Base-by-base conservation (phyloP, 2,329 filamentous ascomycete species). In the Pseudogymnoascus pannorum region DNA sequence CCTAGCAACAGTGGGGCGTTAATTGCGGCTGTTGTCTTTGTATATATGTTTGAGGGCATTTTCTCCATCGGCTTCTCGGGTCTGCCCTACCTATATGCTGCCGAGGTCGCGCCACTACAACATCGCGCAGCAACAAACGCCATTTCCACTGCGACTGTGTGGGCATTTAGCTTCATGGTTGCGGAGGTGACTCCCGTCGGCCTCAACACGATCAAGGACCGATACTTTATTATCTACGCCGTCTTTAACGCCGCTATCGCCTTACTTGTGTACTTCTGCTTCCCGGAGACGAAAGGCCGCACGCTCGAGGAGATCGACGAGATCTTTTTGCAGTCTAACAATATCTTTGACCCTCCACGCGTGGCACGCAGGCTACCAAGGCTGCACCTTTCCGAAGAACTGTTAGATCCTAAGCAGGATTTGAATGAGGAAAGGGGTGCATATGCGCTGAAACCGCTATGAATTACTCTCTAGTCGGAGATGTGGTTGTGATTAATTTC, bases 31-130 rank as follows among this genome's bases (percentile, higher is more conserved):
- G 24, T 76, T 72, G 72, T 76, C 0, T 84, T 84, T 65, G 73
- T 86, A 48, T 85, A 85, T 68, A 74, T 83, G 18, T 85, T 84
- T 72, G 82, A 80, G 67, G 79, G 80, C 2, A 82, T 81, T 74
- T 64, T 64, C 44, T 54, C 62, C 1, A 24, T 64, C 40, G 64
- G 64, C 11, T 64, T 61, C 24, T 44, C 61, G 24, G 60, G 60
- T 16, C 31, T 42, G 12, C 57, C 57, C 11, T 65, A 61, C 38
- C 38, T 65, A n/a, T 65, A 65, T n/a, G 54, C 42, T 9, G 38
- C 61, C 3, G 63, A 65, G 36, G 60, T 65, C 31, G 62, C 62
- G 14, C 62, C 62, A 3, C 35, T 54, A 40, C 31, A 60, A 8
- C 20, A 63, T 20, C 59, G 63, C 4, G 35, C 54, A 12, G 44